Percentiles rank a stretch among this genome's conserved stretches.
Evolutionary conservation across 1,284 basidiomycete species (phyloP).

Genomic region (Cryptococcus deneoformans): DNA sequence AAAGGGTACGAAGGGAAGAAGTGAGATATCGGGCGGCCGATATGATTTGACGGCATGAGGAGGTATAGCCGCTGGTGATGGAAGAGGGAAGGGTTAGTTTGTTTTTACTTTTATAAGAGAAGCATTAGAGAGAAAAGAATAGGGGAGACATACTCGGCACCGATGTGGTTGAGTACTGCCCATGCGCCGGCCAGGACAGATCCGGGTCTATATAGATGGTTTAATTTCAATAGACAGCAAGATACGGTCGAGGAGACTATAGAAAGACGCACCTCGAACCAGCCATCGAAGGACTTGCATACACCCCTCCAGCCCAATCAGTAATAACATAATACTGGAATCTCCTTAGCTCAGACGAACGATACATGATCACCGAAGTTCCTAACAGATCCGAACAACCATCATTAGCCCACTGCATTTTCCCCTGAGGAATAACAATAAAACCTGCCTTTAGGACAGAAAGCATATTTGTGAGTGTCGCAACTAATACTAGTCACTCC

Average conservation of each 20-base stretch:
- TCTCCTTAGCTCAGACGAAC: slow-evolving; percentile 64
- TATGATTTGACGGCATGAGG: slow-evolving; percentile 82
- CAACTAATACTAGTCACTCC: slow-evolving; percentile 89
- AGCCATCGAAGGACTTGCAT: slow-evolving; percentile 63
- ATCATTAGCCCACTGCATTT: not conserved
- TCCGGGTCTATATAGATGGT: slow-evolving; percentile 60
- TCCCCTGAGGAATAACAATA: not conserved
- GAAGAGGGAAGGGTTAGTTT: not conserved
- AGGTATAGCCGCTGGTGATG: slow-evolving; percentile 73
- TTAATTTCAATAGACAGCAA: slow-evolving; percentile 1
- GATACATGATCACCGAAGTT: slow-evolving; percentile 93
- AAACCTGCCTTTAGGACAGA: slow-evolving; percentile 58
- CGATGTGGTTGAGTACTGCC: slow-evolving; percentile 94
- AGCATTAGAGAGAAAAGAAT: not conserved
- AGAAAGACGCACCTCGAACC: slow-evolving; percentile 69
- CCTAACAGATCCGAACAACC: slow-evolving; percentile 52
- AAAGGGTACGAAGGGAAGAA: slow-evolving; percentile 29
- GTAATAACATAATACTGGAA: slow-evolving; percentile 84
- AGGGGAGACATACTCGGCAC: slow-evolving; percentile 61
- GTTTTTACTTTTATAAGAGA: not conserved
- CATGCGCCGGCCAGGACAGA: slow-evolving; percentile 92
- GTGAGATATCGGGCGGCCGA: slow-evolving; percentile 47
- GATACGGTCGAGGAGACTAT: not conserved
- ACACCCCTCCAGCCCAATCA: slow-evolving; percentile 64
- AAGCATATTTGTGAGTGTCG: slow-evolving; percentile 62